phyloP scores from a whole-genome alignment of 1,284 basidiomycete genomes.

The Cutaneotrichosporon arboriforme region DNA sequence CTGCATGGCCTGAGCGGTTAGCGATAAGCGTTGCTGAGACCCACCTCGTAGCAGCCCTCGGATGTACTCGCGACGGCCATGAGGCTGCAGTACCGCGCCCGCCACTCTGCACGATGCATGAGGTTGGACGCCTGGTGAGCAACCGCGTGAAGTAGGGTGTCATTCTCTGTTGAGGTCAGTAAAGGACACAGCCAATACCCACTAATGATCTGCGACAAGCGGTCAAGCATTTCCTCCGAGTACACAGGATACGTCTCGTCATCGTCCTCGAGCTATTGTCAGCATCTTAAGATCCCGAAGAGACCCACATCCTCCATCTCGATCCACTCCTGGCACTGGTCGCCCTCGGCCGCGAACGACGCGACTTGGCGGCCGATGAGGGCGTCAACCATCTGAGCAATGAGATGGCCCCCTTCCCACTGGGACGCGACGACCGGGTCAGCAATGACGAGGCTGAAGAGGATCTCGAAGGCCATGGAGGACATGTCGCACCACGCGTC shows the following conservation, averaged over 20 bases:
- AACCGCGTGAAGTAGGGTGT: constrained; percentile 63
- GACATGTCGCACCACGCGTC: constrained; percentile 73
- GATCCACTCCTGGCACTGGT: constrained; percentile 60
- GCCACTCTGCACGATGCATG: constrained; percentile 66
- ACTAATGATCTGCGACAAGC: constrained; percentile 67
- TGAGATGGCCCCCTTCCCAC: constrained; percentile 29
- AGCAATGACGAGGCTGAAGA: constrained; percentile 34
- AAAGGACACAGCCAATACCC: neutral
- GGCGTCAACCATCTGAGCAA: constrained; percentile 29
- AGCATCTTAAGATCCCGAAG: neutral
- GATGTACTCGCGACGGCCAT: constrained; percentile 50
- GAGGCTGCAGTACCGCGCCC: constrained; percentile 68
- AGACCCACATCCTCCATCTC: constrained; percentile 61
- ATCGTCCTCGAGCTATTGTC: constrained; percentile 56
- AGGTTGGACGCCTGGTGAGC: constrained; percentile 73
- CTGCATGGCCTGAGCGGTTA: constrained; percentile 8
- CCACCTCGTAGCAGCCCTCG: constrained; percentile 27
- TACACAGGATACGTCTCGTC: constrained; percentile 67
- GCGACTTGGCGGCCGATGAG: constrained; percentile 34
- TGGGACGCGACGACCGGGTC: constrained; percentile 20
- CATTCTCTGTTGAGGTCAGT: constrained; percentile 48
- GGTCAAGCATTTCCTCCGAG: constrained; percentile 71
- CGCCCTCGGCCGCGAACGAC: constrained; percentile 43
- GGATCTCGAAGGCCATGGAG: constrained; percentile 48
- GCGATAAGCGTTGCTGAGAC: neutral